A percentile compares a stretch with the other conserved stretches of the same genome.
Evolutionary conservation across 176 grass and related monocot species (phyloP).

Genomic region (Eragrostis curvula): DNA sequence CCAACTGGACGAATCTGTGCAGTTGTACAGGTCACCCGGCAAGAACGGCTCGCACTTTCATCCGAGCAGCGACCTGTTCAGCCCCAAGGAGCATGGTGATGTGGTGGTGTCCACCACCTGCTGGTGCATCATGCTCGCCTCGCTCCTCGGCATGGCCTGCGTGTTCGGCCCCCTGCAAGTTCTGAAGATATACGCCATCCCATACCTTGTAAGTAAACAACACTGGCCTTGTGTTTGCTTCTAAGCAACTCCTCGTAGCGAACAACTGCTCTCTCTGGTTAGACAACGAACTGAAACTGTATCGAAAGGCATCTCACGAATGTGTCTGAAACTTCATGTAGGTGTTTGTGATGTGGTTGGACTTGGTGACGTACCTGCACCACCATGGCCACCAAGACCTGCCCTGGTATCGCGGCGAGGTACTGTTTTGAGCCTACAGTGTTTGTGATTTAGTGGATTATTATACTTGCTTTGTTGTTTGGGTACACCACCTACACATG

Average conservation of each 20-base stretch:
- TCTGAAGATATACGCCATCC: constrained; percentile 77
- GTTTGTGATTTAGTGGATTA: neutral
- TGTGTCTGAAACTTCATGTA: constrained; percentile 30
- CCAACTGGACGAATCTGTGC: neutral
- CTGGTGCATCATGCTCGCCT: constrained; percentile 61
- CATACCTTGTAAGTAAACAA: constrained; percentile 60
- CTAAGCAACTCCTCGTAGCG: neutral
- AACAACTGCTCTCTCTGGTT: neutral
- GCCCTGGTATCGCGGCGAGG: constrained; percentile 92
- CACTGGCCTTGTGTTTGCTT: neutral
- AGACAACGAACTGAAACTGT: constrained; percentile 7
- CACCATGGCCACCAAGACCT: constrained; percentile 78
- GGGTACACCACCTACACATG: neutral
- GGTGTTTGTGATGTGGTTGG: constrained; percentile 95
- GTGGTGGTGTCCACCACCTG: constrained; percentile 70
- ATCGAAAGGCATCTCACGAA: neutral
- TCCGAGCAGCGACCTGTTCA: constrained; percentile 77
- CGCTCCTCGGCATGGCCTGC: constrained; percentile 58
- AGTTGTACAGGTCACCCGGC: constrained; percentile 74
- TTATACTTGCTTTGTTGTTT: neutral
- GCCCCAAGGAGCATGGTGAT: constrained; percentile 56
- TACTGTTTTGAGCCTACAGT: constrained; percentile 14
- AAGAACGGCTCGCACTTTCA: constrained; percentile 81
- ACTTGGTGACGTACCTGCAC: constrained; percentile 89
- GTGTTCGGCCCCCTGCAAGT: constrained; percentile 37